Percentiles rank a stretch among this genome's conserved stretches.
These are phyloP conservation scores for Agaricales sp. DNA, from an alignment of 1,284 basidiomycete species.

Conservation along the genomic window DNA sequence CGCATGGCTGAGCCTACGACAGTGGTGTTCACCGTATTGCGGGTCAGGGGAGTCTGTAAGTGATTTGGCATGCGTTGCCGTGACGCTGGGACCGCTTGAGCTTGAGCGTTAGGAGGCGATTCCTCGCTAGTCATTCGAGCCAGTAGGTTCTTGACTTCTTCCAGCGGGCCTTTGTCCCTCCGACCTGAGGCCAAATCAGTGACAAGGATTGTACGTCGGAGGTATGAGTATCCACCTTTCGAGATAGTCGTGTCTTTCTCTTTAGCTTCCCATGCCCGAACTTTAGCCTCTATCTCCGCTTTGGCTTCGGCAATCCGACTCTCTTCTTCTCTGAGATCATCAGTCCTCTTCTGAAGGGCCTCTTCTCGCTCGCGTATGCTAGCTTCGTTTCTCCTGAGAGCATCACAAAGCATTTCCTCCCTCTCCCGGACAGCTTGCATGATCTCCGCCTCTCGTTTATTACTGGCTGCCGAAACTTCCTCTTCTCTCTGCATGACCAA, in stretches of 20 bases:
- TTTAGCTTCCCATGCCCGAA: slow-evolving; percentile 40
- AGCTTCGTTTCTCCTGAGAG: slow-evolving; percentile 24
- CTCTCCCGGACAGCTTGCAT: slow-evolving; percentile 55
- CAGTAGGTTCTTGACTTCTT: slow-evolving; percentile 64
- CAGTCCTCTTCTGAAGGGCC: slow-evolving; percentile 13
- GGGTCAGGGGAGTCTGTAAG: slow-evolving; percentile 22
- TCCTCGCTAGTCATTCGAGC: slow-evolving; percentile 18
- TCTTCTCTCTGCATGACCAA: slow-evolving; percentile 58
- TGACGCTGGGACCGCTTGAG: slow-evolving; percentile 12
- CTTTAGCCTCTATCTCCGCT: not conserved
- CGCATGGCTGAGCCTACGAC: slow-evolving; percentile 62
- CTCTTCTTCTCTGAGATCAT: not conserved
- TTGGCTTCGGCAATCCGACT: not conserved
- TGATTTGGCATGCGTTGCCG: slow-evolving; percentile 19
- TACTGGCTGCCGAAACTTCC: slow-evolving; percentile 55
- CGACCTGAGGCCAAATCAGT: slow-evolving; percentile 19
- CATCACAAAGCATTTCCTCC: slow-evolving; percentile 53
- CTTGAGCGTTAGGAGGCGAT: slow-evolving; percentile 14
- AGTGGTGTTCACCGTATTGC: slow-evolving; percentile 18
- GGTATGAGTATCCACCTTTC: slow-evolving; percentile 21
- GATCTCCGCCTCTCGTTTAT: slow-evolving; percentile 62
- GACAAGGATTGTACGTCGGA: not conserved
- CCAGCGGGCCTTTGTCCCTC: slow-evolving; percentile 51
- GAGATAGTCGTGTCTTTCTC: slow-evolving; percentile 39
- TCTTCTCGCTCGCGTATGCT: slow-evolving; percentile 30